phyloP scores from a whole-genome alignment of 2,329 filamentous ascomycete species.

The Monilinia fructigena region DNA sequence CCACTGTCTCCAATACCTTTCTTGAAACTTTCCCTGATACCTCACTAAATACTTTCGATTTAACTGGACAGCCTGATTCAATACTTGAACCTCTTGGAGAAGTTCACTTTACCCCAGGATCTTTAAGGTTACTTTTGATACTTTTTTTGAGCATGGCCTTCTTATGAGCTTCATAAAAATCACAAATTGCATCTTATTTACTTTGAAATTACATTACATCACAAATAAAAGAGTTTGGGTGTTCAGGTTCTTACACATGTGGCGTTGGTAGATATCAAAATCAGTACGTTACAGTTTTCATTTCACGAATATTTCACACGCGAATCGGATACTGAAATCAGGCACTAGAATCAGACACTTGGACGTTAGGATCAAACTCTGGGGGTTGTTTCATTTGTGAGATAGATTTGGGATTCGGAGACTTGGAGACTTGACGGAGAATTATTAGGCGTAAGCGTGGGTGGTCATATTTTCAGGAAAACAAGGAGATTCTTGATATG shows the following conservation, averaged over 20 bases:
- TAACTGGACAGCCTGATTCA: neutral
- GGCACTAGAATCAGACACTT: neutral
- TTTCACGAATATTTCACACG: neutral
- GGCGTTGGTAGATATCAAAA: neutral
- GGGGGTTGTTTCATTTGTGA: neutral
- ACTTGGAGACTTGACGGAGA: neutral
- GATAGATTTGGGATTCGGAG: neutral
- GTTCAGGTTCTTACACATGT: neutral
- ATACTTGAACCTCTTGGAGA: neutral
- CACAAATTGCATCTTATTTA: neutral
- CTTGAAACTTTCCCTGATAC: neutral
- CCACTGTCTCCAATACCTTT: neutral
- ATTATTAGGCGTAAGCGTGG: neutral
- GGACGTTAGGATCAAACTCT: neutral
- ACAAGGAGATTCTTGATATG: neutral
- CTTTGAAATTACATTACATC: neutral
- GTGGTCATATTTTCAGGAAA: neutral
- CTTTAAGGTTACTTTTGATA: neutral
- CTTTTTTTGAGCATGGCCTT: neutral
- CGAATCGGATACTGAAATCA: neutral
- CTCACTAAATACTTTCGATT: neutral
- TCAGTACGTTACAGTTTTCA: neutral
- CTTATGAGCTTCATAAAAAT: neutral
- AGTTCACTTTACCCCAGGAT: neutral
- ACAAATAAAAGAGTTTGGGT: neutral